phyloP scores from a whole-genome alignment of 495 filamentous ascomycete genomes.

The Talaromyces stipitatus region DNA sequence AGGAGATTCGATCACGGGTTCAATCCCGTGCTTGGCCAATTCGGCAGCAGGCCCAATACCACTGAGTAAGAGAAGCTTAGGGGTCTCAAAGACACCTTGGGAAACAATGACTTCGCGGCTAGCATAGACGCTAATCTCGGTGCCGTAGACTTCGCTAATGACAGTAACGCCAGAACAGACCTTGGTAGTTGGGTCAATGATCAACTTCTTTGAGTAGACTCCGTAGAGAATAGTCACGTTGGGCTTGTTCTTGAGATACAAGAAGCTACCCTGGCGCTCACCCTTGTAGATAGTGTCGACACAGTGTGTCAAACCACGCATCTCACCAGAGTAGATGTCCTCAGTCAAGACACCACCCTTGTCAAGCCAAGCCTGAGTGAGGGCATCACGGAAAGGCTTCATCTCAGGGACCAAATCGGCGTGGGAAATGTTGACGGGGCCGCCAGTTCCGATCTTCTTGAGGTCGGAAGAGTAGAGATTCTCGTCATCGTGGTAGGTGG shows the following conservation, averaged over 20 bases:
- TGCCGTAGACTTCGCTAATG: constrained; percentile 24
- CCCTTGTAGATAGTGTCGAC: constrained; percentile 53
- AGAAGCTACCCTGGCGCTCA: constrained; percentile 42
- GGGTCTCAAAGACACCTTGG: constrained; percentile 37
- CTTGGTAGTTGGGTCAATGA: constrained; percentile 38
- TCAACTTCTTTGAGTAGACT: constrained; percentile 42
- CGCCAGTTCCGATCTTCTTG: constrained; percentile 15
- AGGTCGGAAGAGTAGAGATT: constrained; percentile 35
- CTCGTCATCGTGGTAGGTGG: constrained; percentile 24
- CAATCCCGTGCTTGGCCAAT: constrained; percentile 42
- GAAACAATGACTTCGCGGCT: constrained; percentile 39
- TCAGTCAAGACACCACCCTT: constrained; percentile 23
- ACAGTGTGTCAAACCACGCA: constrained; percentile 48
- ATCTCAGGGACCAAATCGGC: constrained; percentile 16
- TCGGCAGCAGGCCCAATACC: constrained; percentile 37
- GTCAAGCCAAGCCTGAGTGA: constrained; percentile 48
- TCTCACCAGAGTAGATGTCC: constrained; percentile 41
- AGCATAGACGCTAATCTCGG: constrained; percentile 28
- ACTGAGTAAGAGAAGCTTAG: constrained; percentile 41
- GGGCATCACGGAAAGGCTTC: constrained; percentile 42
- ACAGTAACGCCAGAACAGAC: constrained; percentile 38
- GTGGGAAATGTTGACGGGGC: constrained; percentile 45
- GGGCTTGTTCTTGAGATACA: constrained; percentile 45
- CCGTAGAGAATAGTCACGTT: constrained; percentile 47
- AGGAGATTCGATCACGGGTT: constrained; percentile 33